Evolutionary conservation across 768 basidiomycete genomes (phyloP).

Genomic region (Rhodosporidiobolus sp.): DNA sequence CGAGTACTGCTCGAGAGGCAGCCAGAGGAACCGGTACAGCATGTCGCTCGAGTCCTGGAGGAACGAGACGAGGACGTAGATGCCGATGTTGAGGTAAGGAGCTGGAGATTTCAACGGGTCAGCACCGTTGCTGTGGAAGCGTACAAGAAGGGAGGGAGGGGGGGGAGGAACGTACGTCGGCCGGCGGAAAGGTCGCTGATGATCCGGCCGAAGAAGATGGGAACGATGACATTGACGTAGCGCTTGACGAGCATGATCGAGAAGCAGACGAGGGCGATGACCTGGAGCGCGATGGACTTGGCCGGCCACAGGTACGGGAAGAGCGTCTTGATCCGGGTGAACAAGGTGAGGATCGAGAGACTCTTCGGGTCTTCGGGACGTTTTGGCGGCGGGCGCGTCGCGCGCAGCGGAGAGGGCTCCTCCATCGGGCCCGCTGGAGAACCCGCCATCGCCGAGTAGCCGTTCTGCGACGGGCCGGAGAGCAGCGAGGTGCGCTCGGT

Average conservation of each 20-base stretch:
- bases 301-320: constrained; percentile 82
- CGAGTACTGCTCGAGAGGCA: constrained; percentile 67
- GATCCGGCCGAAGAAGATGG: constrained; percentile 32
- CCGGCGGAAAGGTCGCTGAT: constrained; percentile 42
- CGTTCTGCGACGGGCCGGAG: not conserved
- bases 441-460: constrained; percentile 5
- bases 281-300: constrained; percentile 63
- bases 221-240: constrained; percentile 50
- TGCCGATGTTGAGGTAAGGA: constrained; percentile 21
- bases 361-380: constrained; percentile 57
- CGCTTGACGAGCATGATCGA: constrained; percentile 69
- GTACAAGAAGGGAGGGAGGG: no score
- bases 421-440: not conserved
- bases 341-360: constrained; percentile 54
- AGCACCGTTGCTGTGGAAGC: no score
- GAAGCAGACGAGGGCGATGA: constrained; percentile 66
- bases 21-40: constrained; percentile 57
- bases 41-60: constrained; percentile 34
- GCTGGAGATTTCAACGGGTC: not conserved
- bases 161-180: constrained; percentile 20
- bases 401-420: constrained; percentile 6
- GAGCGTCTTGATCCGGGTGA: constrained; percentile 63
- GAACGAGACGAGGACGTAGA: constrained; percentile 33
- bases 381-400: constrained; percentile 46
- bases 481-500: constrained; percentile 30